A percentile compares a stretch with the other conserved stretches of the same genome.
Conservation (phyloP, 768 basidiomycete species). For the Lentinula aciculospora region DNA sequence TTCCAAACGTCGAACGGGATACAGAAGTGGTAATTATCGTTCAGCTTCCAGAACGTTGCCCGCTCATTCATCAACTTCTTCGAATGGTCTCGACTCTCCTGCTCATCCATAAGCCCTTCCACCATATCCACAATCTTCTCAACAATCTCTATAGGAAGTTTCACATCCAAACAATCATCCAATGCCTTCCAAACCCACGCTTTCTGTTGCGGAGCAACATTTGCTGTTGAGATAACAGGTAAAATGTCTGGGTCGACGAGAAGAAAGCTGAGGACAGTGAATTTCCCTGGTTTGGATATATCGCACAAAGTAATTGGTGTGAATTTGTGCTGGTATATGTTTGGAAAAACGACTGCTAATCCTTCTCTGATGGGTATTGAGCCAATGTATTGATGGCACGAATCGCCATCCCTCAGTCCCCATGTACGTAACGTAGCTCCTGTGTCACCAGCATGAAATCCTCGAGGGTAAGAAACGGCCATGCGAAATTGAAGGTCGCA, state of each 20-base stretch:
- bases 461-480: constrained; percentile 42
- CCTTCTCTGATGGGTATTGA: constrained; percentile 28
- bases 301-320: constrained; percentile 35
- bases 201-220: constrained; percentile 46
- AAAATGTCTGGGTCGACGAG: constrained; percentile 43
- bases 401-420: constrained; percentile 41
- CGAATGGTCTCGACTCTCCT: constrained; percentile 30
- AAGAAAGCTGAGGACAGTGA: constrained; percentile 37
- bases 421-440: constrained; percentile 44
- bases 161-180: constrained; percentile 23
- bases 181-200: constrained; percentile 36
- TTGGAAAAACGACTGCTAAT: constrained; percentile 44
- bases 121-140: constrained; percentile 31
- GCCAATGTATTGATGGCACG: constrained; percentile 45
- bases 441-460: constrained; percentile 36
- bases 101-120: constrained; percentile 31
- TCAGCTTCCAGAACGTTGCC: constrained; percentile 29
- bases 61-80: constrained; percentile 26
- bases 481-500: constrained; percentile 39
- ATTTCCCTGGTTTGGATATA: constrained; percentile 32
- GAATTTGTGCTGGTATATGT: constrained; percentile 47
- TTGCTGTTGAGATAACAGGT: constrained; percentile 33
- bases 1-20: constrained; percentile 46
- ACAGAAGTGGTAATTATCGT: constrained; percentile 42
- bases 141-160: constrained; percentile 40